A percentile compares a stretch with the other conserved stretches of the same genome.
Conservation (phyloP, 2,329 filamentous ascomycete genomes). For the Penicillium sp. region DNA sequence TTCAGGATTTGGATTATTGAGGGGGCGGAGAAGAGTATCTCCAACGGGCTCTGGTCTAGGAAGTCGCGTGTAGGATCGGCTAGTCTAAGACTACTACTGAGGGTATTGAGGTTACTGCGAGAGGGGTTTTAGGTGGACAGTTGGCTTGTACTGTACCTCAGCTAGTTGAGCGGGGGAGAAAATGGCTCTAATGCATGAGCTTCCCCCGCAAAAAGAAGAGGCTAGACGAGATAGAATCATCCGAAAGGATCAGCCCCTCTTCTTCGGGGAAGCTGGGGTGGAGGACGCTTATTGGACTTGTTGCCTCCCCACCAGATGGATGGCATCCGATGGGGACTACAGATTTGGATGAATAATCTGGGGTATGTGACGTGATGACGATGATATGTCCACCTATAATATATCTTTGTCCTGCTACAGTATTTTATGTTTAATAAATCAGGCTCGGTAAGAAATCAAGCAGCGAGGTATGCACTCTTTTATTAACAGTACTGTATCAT, state of each 20-base stretch:
- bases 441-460: background rate
- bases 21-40: background rate
- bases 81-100: background rate
- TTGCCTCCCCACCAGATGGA: background rate
- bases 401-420: background rate
- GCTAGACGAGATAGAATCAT: conserved; percentile 11
- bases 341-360: background rate
- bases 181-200: conserved; percentile 22
- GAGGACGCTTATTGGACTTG: conserved; percentile 12
- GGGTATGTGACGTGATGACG: background rate
- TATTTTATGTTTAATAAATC: background rate
- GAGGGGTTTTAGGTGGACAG: background rate
- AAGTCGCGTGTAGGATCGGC: background rate
- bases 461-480: background rate
- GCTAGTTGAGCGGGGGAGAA: conserved; percentile 2
- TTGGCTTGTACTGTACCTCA: background rate
- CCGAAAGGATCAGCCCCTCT: conserved; percentile 18
- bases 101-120: background rate
- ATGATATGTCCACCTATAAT: background rate
- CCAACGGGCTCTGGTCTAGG: background rate
- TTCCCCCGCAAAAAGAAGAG: conserved; percentile 30
- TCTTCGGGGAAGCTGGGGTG: background rate
- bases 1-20: background rate
- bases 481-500: background rate
- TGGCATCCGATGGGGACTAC: background rate